Percentiles rank a stretch among this genome's conserved stretches.
phyloP scores from a whole-genome alignment of 2,329 filamentous ascomycete genomes.

The Pseudogymnoascus verrucosus region DNA sequence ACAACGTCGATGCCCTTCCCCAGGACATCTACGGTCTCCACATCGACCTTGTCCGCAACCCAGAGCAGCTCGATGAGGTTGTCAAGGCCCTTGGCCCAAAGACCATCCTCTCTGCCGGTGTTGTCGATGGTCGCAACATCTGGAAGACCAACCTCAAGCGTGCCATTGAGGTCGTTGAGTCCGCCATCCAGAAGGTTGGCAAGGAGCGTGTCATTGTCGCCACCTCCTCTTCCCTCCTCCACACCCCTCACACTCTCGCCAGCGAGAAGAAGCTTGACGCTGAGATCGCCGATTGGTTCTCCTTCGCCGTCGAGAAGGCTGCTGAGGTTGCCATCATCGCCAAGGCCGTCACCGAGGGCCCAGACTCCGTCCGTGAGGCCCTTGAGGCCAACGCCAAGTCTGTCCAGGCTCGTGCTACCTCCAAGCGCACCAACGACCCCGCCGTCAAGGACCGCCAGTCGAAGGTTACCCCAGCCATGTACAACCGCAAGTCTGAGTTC shows the following conservation, averaged over 20 bases:
- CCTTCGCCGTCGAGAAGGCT: constrained; percentile 93
- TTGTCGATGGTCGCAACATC: constrained; percentile 98
- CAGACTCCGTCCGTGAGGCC: constrained; percentile 74
- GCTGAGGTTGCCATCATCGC: constrained; percentile 85
- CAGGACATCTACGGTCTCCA: constrained; percentile 78
- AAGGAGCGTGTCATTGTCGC: constrained; percentile 96
- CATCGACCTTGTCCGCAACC: constrained; percentile 94
- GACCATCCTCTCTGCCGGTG: constrained; percentile 87
- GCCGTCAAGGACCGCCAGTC: constrained; percentile 94
- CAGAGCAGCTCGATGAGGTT: constrained; percentile 89
- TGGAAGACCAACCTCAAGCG: constrained; percentile 99
- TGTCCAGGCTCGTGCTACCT: constrained; percentile 81
- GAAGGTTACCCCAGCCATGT: constrained; percentile 73
- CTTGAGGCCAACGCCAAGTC: constrained; percentile 97
- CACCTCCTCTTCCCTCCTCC: constrained; percentile 94
- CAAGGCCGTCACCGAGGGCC: constrained; percentile 92
- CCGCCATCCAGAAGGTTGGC: constrained; percentile 88
- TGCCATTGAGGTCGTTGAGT: constrained; percentile 84
- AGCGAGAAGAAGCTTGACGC: constrained; percentile 97
- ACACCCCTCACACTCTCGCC: constrained; percentile 94
- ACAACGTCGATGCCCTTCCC: constrained; percentile 91
- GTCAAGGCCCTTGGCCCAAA: constrained; percentile 74
- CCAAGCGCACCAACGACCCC: constrained; percentile 92
- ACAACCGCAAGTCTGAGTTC: constrained; percentile 92
- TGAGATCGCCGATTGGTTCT: constrained; percentile 97